These are phyloP conservation scores for Lycium ferocissimum DNA, from an alignment of 257 asterid genomes.

Conservation along the genomic window DNA sequence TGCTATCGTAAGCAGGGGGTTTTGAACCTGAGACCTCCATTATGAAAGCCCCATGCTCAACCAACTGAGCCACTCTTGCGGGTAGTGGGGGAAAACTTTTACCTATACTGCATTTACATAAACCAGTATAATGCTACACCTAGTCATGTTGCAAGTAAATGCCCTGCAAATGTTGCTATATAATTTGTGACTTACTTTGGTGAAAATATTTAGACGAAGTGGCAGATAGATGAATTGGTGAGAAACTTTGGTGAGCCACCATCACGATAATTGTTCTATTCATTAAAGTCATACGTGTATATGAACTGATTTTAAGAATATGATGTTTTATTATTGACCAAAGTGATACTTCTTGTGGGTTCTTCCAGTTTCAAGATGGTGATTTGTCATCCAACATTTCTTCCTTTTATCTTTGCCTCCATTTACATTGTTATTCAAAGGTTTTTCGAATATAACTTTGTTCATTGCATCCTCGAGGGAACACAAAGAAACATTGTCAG, in stretches of 20 bases:
- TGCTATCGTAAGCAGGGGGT: no score
- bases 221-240: not conserved
- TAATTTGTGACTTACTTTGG: not conserved
- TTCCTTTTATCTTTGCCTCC: not conserved
- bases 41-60: no score
- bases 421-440: not conserved
- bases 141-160: not conserved
- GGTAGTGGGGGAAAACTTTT: conserved; percentile 28
- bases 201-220: not conserved
- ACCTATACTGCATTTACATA: conserved; percentile 3
- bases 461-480: not conserved
- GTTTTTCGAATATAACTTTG: not conserved
- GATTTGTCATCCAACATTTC: not conserved
- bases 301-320: not conserved
- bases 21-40: no score
- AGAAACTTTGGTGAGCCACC: not conserved
- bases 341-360: not conserved
- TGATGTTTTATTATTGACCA: not conserved
- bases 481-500: not conserved
- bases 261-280: not conserved
- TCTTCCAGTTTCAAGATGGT: not conserved
- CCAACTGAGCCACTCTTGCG: no score
- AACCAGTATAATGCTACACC: conserved; percentile 21
- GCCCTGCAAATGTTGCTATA: not conserved
- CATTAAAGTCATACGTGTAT: not conserved